phyloP scores from a whole-genome alignment of 1,139 yeast species.

The Geotrichum klebahnii region DNA sequence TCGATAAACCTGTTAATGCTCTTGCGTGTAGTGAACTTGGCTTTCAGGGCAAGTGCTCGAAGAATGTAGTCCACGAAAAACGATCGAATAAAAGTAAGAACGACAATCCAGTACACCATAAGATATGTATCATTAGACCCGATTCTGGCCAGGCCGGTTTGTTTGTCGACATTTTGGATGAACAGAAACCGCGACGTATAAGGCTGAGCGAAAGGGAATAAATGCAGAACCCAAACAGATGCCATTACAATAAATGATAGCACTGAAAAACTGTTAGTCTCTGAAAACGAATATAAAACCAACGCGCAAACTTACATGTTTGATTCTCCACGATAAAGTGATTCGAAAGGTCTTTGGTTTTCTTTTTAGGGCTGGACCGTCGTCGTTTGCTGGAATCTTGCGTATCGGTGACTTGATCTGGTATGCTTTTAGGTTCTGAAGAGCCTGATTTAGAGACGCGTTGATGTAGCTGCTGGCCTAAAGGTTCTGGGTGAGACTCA shows the following conservation, averaged over 20 bases:
- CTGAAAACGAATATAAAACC: neutral
- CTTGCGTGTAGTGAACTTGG: constrained; percentile 40
- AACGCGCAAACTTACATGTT: neutral
- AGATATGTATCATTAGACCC: constrained; percentile 48
- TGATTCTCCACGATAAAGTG: neutral
- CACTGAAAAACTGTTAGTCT: neutral
- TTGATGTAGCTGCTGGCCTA: too few relatives aligned
- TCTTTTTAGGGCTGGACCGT: neutral
- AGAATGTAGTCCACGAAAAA: constrained; percentile 55
- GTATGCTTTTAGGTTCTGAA: too few relatives aligned
- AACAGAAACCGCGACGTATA: constrained; percentile 28
- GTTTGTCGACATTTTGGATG: constrained; percentile 29
- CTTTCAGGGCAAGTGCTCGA: constrained; percentile 51
- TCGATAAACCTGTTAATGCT: constrained; percentile 70
- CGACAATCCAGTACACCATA: constrained; percentile 53
- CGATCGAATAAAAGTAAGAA: constrained; percentile 58
- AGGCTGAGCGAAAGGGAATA: constrained; percentile 10
- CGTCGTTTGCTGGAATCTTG: neutral
- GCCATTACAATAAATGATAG: constrained; percentile 3
- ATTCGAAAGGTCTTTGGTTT: too few relatives aligned
- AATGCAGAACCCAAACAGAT: neutral
- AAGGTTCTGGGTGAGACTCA: too few relatives aligned
- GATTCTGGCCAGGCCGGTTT: constrained; percentile 26
- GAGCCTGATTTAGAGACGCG: too few relatives aligned
- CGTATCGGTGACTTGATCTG: neutral